Base-by-base conservation (phyloP, 2,329 filamentous ascomycete species). In the Aspergillus sp. region DNA sequence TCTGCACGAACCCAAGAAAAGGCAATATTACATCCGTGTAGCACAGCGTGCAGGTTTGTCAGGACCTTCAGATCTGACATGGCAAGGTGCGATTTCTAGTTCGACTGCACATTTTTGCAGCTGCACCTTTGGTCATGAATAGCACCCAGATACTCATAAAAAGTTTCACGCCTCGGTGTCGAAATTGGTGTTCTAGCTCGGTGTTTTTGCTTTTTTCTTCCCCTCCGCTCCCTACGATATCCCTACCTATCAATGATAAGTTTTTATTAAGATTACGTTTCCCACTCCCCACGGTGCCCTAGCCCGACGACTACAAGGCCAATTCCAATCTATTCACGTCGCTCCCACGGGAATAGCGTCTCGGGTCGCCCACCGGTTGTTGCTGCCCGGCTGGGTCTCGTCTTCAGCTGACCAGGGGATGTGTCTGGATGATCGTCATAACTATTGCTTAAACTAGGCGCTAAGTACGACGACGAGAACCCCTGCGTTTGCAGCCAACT, bases 11-110 rank as follows among this genome's bases (percentile, higher is more conserved):
- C 15, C 38, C 30, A 51, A 48, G 52, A 44, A 58, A 58, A 42
- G 53, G 56, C 45, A 56, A 55, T 55, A 56, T 58, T 56, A 53
- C 56, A 58, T 55, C 42, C 9, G 30, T 5, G 17, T 30, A 26
- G 45, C 26, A 9, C 26, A 11, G 9, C 26, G 9, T 11, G 26
- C 26, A 30, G 26, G 26, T 30, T 30, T 30, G 26, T 8, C 26
- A 30, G 26, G 26, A 30, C 20, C 41, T 13, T n/a, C 17, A 42
- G n/a, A 20, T 18, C 20, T 11, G 41, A 13, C 7, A 20, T 13
- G 9, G 17, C 41, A 13, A 34, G 45, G 32, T 48, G 45, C 18
- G 45, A 22, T 17, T 22, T n/a, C 15, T 15, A 30, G 9, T 26
- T 8, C 11, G 13, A 26, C n/a, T 15, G 17, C 44, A n/a, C 34